Percentiles rank a stretch among this genome's conserved stretches.
Evolutionary conservation across 2,329 filamentous ascomycete species (phyloP).

Genomic region (Triangularia verruculosa): DNA sequence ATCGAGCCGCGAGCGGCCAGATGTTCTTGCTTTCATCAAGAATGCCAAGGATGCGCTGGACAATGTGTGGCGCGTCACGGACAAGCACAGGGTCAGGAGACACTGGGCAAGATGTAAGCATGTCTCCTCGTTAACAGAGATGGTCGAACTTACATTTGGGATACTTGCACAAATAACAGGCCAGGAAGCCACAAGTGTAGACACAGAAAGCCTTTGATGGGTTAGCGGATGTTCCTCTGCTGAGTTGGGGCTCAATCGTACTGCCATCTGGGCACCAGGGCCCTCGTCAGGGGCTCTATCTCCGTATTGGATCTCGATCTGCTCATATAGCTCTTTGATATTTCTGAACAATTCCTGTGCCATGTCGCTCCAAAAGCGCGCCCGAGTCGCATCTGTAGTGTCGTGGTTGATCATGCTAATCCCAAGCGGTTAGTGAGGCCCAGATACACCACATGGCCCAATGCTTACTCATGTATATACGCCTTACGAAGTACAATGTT

Average conservation of each 20-base stretch:
- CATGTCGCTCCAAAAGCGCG: conserved; percentile 44
- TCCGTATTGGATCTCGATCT: conserved; percentile 51
- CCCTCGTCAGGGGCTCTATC: conserved; percentile 45
- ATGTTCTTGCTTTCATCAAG: conserved; percentile 48
- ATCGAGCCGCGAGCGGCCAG: conserved; percentile 52
- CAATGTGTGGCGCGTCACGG: conserved; percentile 44
- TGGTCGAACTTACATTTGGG: conserved; percentile 41
- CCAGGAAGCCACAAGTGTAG: conserved; percentile 53
- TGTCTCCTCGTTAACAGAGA: neutral
- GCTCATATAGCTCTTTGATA: conserved; percentile 46
- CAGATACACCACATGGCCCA: neutral
- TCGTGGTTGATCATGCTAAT: conserved; percentile 44
- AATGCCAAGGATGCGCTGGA: conserved; percentile 44
- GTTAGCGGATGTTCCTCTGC: neutral
- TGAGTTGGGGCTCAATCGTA: conserved; percentile 26
- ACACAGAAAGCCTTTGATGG: conserved; percentile 44
- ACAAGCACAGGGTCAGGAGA: conserved; percentile 41
- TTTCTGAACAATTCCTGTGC: conserved; percentile 48
- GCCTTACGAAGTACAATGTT: conserved; percentile 55
- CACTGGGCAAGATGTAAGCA: conserved; percentile 35
- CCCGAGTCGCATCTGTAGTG: conserved; percentile 36
- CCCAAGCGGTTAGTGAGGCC: conserved; percentile 16
- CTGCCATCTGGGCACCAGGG: conserved; percentile 53
- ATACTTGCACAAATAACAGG: conserved; percentile 51
- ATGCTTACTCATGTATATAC: conserved; percentile 48